phyloP scores from a whole-genome alignment of 306 rosid species.

The Quercus parvula region DNA sequence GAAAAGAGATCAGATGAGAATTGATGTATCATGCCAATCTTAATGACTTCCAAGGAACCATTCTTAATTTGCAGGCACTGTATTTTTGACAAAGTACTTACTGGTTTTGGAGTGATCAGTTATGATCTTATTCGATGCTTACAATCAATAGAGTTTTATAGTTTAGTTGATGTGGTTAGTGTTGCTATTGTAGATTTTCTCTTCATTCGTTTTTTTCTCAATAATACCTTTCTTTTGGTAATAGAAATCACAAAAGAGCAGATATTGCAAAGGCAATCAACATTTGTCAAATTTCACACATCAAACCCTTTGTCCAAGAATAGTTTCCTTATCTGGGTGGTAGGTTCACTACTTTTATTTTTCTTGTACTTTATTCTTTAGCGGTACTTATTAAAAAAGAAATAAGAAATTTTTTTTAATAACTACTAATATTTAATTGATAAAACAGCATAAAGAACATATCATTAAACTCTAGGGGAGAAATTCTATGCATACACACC shows the following conservation, averaged over 20 bases:
- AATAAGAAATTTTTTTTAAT: background rate
- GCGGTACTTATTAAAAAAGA: background rate
- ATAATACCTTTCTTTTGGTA: background rate
- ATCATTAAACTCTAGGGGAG: background rate
- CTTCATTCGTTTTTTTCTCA: background rate
- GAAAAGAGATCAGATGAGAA: background rate
- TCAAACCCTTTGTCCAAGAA: constrained; percentile 63
- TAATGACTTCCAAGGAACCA: background rate
- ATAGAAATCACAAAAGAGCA: constrained; percentile 67
- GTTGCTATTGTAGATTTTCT: background rate
- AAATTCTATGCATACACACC: background rate
- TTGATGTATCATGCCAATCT: background rate
- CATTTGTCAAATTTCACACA: constrained; percentile 65
- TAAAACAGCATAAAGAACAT: background rate
- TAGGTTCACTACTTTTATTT: constrained; percentile 38
- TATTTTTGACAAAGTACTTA: background rate
- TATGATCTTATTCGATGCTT: background rate
- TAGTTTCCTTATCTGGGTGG: constrained; percentile 68
- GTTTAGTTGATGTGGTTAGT: background rate
- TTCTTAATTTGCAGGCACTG: background rate
- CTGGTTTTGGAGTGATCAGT: background rate
- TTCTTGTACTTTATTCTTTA: background rate
- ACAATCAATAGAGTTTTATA: background rate
- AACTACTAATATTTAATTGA: background rate
- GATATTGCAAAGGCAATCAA: constrained; percentile 80